Evolutionary conservation across 1,139 yeast genomes (phyloP).

Genomic region (Yamadazyma atlantica): DNA sequence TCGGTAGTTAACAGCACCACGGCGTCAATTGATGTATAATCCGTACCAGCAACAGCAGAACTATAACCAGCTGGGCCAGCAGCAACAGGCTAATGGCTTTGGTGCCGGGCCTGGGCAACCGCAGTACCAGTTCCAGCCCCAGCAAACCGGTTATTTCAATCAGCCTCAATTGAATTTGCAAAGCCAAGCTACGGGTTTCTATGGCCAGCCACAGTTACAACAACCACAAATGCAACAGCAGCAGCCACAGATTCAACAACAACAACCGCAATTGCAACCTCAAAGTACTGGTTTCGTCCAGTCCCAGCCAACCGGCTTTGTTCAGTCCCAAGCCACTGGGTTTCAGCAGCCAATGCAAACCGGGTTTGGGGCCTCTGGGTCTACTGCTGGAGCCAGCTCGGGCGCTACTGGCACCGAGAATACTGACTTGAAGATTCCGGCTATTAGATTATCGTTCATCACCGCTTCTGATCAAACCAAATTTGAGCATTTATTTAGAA

Average conservation of each 20-base stretch:
- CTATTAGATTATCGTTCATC: slow-evolving; percentile 76
- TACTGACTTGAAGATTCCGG: slow-evolving; percentile 53
- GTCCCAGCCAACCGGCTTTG: slow-evolving; percentile 22
- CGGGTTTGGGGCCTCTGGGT: slow-evolving; percentile 26
- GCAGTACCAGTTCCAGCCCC: slow-evolving; percentile 16
- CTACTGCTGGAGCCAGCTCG: slow-evolving; percentile 26
- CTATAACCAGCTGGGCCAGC: slow-evolving; percentile 7
- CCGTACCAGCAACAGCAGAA: slow-evolving; percentile 42
- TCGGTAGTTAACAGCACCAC: no score
- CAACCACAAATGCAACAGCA: slow-evolving; percentile 13
- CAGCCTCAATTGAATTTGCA: slow-evolving; percentile 44
- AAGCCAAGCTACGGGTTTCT: slow-evolving; percentile 19
- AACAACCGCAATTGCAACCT: slow-evolving; percentile 12
- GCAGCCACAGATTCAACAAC: slow-evolving; percentile 9
- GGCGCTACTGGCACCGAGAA: slow-evolving; percentile 22
- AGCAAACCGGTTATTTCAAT: slow-evolving; percentile 1
- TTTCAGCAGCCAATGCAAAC: slow-evolving; percentile 16
- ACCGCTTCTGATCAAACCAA: slow-evolving; percentile 82
- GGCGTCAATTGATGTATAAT: slow-evolving; percentile 39
- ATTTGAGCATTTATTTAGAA: slow-evolving; percentile 78
- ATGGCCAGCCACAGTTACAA: slow-evolving; percentile 8
- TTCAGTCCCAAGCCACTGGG: slow-evolving; percentile 27
- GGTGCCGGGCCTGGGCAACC: slow-evolving; percentile 13
- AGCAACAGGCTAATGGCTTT: slow-evolving; percentile 24
- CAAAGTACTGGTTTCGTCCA: slow-evolving; percentile 21